phyloP scores from a whole-genome alignment of 2,329 filamentous ascomycete species.

The Juglanconis juglandina region DNA sequence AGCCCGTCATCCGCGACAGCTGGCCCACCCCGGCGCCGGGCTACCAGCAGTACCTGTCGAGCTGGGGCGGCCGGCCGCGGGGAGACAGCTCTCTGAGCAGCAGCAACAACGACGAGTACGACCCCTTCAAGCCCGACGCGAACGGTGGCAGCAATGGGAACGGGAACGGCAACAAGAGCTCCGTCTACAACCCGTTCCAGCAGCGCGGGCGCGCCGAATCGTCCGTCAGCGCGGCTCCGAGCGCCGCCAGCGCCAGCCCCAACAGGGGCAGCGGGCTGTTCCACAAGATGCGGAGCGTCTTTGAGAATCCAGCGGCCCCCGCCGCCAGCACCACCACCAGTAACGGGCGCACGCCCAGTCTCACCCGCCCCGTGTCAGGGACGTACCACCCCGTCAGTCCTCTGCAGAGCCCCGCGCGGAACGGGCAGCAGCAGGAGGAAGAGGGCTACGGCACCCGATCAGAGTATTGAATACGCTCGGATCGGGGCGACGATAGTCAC shows the following conservation, averaged over 20 bases:
- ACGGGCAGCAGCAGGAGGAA: background rate
- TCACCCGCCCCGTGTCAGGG: background rate
- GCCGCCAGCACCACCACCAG: slow-evolving; percentile 5
- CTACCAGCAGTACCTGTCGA: slow-evolving; percentile 9
- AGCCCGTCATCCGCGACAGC: slow-evolving; percentile 31
- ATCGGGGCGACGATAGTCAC: slow-evolving; percentile 15
- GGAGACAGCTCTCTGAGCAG: slow-evolving; percentile 23
- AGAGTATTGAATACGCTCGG: slow-evolving; percentile 39
- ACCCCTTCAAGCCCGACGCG: slow-evolving; percentile 24
- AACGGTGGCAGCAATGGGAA: background rate
- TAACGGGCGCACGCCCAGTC: background rate
- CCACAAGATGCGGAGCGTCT: slow-evolving; percentile 39
- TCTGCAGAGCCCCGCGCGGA: background rate
- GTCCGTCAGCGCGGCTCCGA: slow-evolving; percentile 4
- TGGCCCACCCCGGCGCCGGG: slow-evolving; percentile 24
- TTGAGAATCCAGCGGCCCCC: slow-evolving; percentile 25
- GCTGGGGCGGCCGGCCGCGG: slow-evolving; percentile 18
- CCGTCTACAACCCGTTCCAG: slow-evolving; percentile 10
- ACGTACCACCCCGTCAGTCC: slow-evolving; percentile 1
- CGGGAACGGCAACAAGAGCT: slow-evolving; percentile 3
- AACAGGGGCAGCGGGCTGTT: slow-evolving; percentile 29
- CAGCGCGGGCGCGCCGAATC: slow-evolving; percentile 14
- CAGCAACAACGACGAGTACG: slow-evolving; percentile 23
- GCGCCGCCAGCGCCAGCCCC: slow-evolving; percentile 7
- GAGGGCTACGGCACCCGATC: background rate